Percentiles rank a stretch among this genome's conserved stretches.
Evolutionary conservation across 139 green algal species (phyloP).

Genomic region (Chlamydomonas eustigma): DNA sequence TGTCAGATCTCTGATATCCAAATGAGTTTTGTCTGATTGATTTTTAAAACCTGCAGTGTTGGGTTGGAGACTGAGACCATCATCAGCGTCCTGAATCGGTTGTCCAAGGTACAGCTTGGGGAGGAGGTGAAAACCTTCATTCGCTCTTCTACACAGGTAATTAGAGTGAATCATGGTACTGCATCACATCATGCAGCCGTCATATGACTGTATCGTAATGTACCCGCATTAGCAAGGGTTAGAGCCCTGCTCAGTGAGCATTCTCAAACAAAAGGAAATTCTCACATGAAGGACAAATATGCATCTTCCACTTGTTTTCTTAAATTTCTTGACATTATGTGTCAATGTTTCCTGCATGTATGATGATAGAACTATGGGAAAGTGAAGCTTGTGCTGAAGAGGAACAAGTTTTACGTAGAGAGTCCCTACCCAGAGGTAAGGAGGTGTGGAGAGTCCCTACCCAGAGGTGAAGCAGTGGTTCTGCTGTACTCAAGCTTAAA

Average conservation of each 20-base stretch:
- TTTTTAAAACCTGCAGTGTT: constrained; percentile 66
- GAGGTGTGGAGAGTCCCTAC: constrained; percentile 42
- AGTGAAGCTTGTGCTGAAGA: constrained; percentile 94
- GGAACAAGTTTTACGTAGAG: constrained; percentile 95
- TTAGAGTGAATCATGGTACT: constrained; percentile 41
- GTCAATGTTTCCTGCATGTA: constrained; percentile 80
- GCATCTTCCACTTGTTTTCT: too few species aligned
- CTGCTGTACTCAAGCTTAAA: neutral
- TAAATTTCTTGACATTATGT: too few species aligned
- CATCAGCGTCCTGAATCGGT: constrained; percentile 76
- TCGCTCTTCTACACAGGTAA: constrained; percentile 59
- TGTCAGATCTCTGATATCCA: too few species aligned
- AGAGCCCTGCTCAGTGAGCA: too few species aligned
- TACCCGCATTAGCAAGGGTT: too few species aligned
- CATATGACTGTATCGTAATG: too few species aligned
- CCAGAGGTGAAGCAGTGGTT: neutral
- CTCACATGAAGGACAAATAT: too few species aligned
- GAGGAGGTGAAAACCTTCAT: constrained; percentile 81
- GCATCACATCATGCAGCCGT: too few species aligned
- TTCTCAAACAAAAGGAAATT: too few species aligned
- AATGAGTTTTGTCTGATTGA: too few species aligned
- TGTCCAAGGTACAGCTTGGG: constrained; percentile 65
- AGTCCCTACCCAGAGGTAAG: constrained; percentile 65
- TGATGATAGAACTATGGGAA: constrained; percentile 96
- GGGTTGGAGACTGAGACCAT: constrained; percentile 91